These are phyloP conservation scores for Talaromyces thailandensis DNA, from an alignment of 495 filamentous ascomycete species.

Conservation along the genomic window DNA sequence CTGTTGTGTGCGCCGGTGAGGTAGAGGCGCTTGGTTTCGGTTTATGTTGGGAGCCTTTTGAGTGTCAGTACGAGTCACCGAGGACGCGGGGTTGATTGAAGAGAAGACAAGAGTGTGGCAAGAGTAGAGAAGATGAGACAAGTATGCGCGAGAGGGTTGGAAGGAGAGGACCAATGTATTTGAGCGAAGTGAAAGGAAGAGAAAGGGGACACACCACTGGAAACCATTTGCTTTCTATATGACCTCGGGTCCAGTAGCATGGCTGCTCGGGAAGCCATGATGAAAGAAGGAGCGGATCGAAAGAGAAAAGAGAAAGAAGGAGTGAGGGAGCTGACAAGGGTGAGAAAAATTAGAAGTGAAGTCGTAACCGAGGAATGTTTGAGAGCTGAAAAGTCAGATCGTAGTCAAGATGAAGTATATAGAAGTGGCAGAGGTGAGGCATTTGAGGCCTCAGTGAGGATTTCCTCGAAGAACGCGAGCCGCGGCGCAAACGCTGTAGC, in stretches of 20 bases:
- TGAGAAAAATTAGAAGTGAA: neutral
- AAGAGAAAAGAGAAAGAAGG: neutral
- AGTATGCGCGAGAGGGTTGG: slow-evolving; percentile 8
- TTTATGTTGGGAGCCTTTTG: slow-evolving; percentile 10
- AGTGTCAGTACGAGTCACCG: neutral
- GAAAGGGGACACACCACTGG: slow-evolving; percentile 19
- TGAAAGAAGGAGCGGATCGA: neutral
- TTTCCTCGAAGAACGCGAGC: slow-evolving; percentile 1
- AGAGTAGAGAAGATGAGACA: neutral
- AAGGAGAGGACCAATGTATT: slow-evolving; percentile 10
- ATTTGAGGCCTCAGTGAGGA: slow-evolving; percentile 11
- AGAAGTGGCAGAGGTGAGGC: slow-evolving; percentile 10
- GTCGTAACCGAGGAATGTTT: neutral
- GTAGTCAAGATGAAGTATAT: neutral
- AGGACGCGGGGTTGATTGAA: neutral
- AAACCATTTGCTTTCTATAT: slow-evolving; percentile 23
- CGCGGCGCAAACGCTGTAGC: neutral
- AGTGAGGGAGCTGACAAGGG: neutral
- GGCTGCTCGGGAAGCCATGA: slow-evolving; percentile 34
- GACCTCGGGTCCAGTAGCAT: slow-evolving; percentile 35
- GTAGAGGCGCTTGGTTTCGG: slow-evolving; percentile 7
- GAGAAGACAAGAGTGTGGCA: neutral
- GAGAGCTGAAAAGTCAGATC: neutral
- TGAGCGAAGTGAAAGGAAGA: neutral
- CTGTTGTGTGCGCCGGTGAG: slow-evolving; percentile 20